Percentiles rank a stretch among this genome's conserved stretches.
phyloP scores from a whole-genome alignment of 805 yeast species.

The Starmerella vitae region DNA sequence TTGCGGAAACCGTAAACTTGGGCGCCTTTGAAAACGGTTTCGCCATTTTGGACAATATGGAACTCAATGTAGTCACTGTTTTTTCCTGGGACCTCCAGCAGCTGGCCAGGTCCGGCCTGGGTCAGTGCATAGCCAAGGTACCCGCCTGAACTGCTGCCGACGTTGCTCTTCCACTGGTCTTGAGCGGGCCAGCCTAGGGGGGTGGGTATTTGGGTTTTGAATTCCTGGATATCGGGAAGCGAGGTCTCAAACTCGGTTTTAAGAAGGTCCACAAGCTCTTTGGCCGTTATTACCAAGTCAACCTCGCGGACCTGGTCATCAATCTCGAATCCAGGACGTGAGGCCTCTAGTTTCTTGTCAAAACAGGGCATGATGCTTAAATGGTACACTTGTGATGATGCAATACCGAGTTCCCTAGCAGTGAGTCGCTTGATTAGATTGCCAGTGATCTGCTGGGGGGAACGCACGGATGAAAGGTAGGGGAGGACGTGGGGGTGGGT shows the following conservation, averaged over 20 bases:
- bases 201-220: conserved; percentile 24
- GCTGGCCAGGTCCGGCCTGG: conserved; percentile 9
- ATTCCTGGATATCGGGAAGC: conserved; percentile 20
- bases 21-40: conserved; percentile 42
- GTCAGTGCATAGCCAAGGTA: conserved; percentile 58
- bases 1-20: conserved; percentile 85
- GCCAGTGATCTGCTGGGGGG: conserved; percentile 93
- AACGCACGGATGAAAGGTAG: conserved; percentile 55
- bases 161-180: conserved; percentile 57
- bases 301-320: conserved; percentile 44
- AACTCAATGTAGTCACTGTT: conserved; percentile 67
- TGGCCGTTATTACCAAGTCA: conserved; percentile 88
- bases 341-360: conserved; percentile 90
- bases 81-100: conserved; percentile 42
- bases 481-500: conserved; percentile 80
- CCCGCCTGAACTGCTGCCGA: conserved; percentile 83
- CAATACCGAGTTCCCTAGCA: conserved; percentile 27
- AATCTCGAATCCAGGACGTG: conserved; percentile 52
- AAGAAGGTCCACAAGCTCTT: conserved; percentile 64
- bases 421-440: conserved; percentile 46
- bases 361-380: conserved; percentile 91
- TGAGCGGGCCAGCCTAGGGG: conserved; percentile 53
- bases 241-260: conserved; percentile 33
- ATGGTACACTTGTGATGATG: conserved; percentile 46
- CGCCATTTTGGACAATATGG: conserved; percentile 33